Percentiles rank a stretch among this genome's conserved stretches.
These are phyloP conservation scores for Aspergillaceae sp. DNA, from an alignment of 2,329 filamentous ascomycete genomes.

Conservation along the genomic window DNA sequence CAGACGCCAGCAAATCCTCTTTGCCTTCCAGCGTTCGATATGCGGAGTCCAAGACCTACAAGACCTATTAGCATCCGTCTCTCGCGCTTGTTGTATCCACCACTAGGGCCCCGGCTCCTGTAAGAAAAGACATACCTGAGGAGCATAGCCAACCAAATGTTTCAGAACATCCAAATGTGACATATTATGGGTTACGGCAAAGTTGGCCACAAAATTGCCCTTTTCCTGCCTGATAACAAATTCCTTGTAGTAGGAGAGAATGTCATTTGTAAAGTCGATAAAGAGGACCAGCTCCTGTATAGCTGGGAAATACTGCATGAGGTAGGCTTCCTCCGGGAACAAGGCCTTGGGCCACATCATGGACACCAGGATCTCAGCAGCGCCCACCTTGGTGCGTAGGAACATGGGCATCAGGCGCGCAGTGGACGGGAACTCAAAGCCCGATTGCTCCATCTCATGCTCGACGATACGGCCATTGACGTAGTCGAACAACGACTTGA, in stretches of 20 bases:
- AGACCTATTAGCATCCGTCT: neutral
- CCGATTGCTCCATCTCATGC: slow-evolving; percentile 3
- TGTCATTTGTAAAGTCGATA: slow-evolving; percentile 10
- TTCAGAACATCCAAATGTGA: slow-evolving; percentile 7
- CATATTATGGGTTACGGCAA: slow-evolving; percentile 6
- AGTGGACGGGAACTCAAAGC: slow-evolving; percentile 1
- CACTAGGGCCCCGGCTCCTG: neutral
- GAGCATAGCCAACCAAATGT: slow-evolving; percentile 5
- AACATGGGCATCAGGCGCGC: slow-evolving; percentile 8
- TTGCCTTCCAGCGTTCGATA: slow-evolving; percentile 1
- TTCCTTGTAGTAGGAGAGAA: slow-evolving; percentile 10
- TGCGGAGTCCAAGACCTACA: slow-evolving; percentile 4
- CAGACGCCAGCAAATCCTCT: slow-evolving; percentile 1
- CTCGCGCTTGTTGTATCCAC: neutral
- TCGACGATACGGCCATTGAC: slow-evolving; percentile 7
- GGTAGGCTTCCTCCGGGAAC: slow-evolving; percentile 5
- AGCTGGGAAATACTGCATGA: slow-evolving; percentile 6
- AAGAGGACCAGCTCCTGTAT: slow-evolving; percentile 6
- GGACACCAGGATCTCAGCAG: slow-evolving; percentile 5
- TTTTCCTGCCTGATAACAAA: slow-evolving; percentile 5
- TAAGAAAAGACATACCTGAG: slow-evolving; percentile 2
- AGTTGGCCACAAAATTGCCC: slow-evolving; percentile 8
- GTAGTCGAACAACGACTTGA: slow-evolving; percentile 6
- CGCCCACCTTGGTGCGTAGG: slow-evolving; percentile 8
- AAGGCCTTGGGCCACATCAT: slow-evolving; percentile 5